phyloP scores from a whole-genome alignment of 2,329 filamentous ascomycete species.

The Xylogone sp. region DNA sequence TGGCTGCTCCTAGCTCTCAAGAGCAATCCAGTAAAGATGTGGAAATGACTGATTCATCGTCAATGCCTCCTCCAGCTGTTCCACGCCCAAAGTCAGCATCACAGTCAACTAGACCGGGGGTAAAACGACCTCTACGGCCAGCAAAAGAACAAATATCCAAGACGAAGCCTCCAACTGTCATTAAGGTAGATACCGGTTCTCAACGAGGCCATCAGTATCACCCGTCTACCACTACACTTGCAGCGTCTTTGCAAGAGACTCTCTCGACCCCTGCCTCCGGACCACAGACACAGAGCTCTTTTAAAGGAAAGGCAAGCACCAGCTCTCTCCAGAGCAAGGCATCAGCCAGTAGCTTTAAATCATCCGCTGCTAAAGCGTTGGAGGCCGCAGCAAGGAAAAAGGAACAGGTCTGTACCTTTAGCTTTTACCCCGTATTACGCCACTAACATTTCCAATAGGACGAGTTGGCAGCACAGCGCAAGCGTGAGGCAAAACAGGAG shows the following conservation, averaged over 20 bases:
- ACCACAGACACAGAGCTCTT: slow-evolving; percentile 41
- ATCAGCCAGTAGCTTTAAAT: slow-evolving; percentile 57
- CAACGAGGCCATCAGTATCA: slow-evolving; percentile 61
- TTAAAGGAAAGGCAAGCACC: slow-evolving; percentile 62
- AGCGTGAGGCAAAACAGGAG: slow-evolving; percentile 77
- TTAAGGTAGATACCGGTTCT: slow-evolving; percentile 65
- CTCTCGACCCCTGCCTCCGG: slow-evolving; percentile 38
- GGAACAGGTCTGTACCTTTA: slow-evolving; percentile 51
- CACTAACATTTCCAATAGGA: slow-evolving; percentile 44
- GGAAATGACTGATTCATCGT: slow-evolving; percentile 54
- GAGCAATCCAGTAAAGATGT: slow-evolving; percentile 38
- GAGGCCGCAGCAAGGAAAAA: slow-evolving; percentile 77
- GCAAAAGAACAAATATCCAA: slow-evolving; percentile 56
- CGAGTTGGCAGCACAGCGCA: slow-evolving; percentile 73
- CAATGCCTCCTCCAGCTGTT: slow-evolving; percentile 55
- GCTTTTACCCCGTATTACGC: neutral
- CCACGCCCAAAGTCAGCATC: slow-evolving; percentile 46
- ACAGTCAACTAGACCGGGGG: slow-evolving; percentile 43
- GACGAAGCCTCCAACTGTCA: slow-evolving; percentile 65
- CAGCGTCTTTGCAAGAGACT: slow-evolving; percentile 56
- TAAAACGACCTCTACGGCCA: slow-evolving; percentile 59
- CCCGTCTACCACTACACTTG: slow-evolving; percentile 52
- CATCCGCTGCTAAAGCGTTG: slow-evolving; percentile 65
- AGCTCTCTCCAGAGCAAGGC: slow-evolving; percentile 31
- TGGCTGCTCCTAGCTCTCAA: slow-evolving; percentile 28